Conservation (phyloP, 2,329 filamentous ascomycete genomes). For the Beauveria brongniartii region DNA sequence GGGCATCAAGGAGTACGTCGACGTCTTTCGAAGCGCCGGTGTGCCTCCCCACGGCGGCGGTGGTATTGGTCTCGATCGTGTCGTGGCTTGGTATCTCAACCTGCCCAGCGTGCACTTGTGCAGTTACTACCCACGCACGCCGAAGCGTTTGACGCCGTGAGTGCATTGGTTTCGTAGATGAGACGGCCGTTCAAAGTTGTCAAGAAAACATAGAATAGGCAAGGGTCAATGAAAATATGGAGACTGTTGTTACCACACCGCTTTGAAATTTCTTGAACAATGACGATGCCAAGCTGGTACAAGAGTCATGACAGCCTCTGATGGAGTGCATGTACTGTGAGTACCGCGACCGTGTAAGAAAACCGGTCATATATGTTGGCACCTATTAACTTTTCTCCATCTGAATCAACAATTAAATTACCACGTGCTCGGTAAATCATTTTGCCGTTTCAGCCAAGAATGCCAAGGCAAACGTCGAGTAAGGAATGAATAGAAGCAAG, state of each 20-base stretch:
- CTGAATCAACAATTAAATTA: too few relatives aligned
- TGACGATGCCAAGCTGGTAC: neutral
- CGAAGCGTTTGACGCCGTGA: slow-evolving; percentile 49
- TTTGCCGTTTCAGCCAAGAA: too few relatives aligned
- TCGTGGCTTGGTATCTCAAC: slow-evolving; percentile 60
- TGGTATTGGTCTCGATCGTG: slow-evolving; percentile 82
- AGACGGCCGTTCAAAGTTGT: too few relatives aligned
- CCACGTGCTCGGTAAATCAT: too few relatives aligned
- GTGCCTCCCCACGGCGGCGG: slow-evolving; percentile 87
- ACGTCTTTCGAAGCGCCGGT: slow-evolving; percentile 71
- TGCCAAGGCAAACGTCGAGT: too few relatives aligned
- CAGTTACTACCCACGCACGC: slow-evolving; percentile 50
- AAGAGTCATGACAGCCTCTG: too few relatives aligned
- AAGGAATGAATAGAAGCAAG: too few relatives aligned
- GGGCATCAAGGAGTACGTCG: slow-evolving; percentile 85
- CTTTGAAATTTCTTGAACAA: too few relatives aligned
- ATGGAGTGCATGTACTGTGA: too few relatives aligned
- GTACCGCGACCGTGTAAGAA: too few relatives aligned
- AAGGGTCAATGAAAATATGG: neutral
- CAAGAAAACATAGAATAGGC: neutral
- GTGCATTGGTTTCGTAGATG: neutral
- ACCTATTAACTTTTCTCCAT: too few relatives aligned
- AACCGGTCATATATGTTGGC: too few relatives aligned
- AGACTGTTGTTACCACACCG: neutral
- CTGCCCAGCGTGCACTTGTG: slow-evolving; percentile 52